Base-by-base conservation (phyloP, 345 rosid species). In the Gossypium bickii region DNA sequence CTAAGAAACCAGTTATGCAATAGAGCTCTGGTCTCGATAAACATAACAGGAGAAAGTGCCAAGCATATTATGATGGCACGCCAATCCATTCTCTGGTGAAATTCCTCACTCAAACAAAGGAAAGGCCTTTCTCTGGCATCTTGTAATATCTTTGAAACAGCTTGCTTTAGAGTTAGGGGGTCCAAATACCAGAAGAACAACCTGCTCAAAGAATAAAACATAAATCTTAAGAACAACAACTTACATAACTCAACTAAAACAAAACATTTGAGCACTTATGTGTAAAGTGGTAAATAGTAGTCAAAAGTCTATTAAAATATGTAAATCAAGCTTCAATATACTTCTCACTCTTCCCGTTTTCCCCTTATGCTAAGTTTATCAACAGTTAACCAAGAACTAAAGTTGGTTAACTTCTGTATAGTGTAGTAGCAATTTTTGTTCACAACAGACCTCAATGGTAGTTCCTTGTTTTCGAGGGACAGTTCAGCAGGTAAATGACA, bases 1-100 rank as follows among this genome's bases (percentile, higher is more conserved):
- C 79, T 83, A 73, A 93, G 74, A 82, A 93, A 78, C 94, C 97
- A 93, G 45, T 80, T 83, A 76, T 91, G 97, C 59, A 93, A 82
- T 51, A 89, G 82, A 43, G 91, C 84, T 78, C 87, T 85, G 47
- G 82, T 67, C 79, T 87, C 81, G 7, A 77, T 71, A 75, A 89
- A 89, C 84, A 82, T 83, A 38, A 53, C 6, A 57, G 93, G 93
- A 77, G 88, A 89, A 79, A 89, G 79, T 56, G 73, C 86, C 82
- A 86, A 80, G 85, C 88, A 82, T 62, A 81, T 59, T 57, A 86
- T 58, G 60, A 83, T 70, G 12, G 68, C 78, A 51, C 78, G 81
- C 93, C 92, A 91, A 18, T 91, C 90, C 74, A 61, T 64, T 78
- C 83, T 89, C 80, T 86, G 86, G 9, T 78, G 80, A 78, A 89